A percentile compares a stretch with the other conserved stretches of the same genome.
phyloP scores from a whole-genome alignment of 2,329 filamentous ascomycete genomes.

The Penicillium thymicola region DNA sequence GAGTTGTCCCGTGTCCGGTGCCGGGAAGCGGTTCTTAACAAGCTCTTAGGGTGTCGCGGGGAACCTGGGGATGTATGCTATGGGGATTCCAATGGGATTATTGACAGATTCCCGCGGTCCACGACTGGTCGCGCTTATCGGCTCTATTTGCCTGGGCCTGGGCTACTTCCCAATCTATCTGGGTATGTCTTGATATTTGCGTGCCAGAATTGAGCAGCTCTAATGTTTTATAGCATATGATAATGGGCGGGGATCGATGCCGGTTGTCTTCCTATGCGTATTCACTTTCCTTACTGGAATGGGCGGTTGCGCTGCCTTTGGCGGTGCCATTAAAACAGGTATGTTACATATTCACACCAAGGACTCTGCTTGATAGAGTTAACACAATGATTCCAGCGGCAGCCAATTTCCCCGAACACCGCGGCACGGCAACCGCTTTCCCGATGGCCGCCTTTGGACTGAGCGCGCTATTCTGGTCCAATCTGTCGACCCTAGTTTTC shows the following conservation, averaged over 20 bases:
- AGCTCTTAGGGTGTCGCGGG: conserved; percentile 50
- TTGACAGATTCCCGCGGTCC: conserved; percentile 81
- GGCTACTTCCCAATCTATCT: conserved; percentile 84
- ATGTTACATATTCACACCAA: conserved; percentile 13
- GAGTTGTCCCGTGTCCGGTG: conserved; percentile 31
- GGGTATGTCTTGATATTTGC: conserved; percentile 34
- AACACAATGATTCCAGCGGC: conserved; percentile 56
- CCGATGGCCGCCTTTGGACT: conserved; percentile 89
- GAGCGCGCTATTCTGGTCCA: conserved; percentile 94
- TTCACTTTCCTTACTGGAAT: conserved; percentile 83
- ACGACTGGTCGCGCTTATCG: conserved; percentile 71
- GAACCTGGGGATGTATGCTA: conserved; percentile 82
- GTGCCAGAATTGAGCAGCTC: background rate
- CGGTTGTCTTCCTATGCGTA: conserved; percentile 64
- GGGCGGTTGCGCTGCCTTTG: conserved; percentile 88
- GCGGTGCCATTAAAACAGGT: conserved; percentile 76
- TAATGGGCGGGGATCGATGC: conserved; percentile 58
- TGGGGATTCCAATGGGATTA: conserved; percentile 84
- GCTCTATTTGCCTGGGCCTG: conserved; percentile 66
- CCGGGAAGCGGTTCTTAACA: conserved; percentile 27
- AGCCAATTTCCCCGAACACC: conserved; percentile 84
- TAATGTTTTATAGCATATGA: conserved; percentile 60
- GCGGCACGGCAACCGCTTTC: conserved; percentile 91
- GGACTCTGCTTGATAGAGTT: background rate
- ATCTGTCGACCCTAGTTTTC: conserved; percentile 71